Conservation (phyloP, 2,329 filamentous ascomycete genomes). For the Cordyceps tenuipes region DNA sequence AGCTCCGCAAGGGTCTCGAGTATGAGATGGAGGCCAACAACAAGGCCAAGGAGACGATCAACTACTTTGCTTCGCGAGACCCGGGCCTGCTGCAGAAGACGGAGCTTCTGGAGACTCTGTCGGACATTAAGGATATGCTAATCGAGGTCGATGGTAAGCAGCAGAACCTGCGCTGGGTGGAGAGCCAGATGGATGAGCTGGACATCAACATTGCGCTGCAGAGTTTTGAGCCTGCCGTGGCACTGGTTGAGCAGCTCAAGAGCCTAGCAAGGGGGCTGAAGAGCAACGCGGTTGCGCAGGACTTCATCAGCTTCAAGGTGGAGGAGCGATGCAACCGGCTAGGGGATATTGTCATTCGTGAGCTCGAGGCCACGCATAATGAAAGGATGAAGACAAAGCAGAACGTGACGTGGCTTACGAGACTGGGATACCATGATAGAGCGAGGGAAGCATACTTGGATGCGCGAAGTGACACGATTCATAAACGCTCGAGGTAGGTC, state of each 20-base stretch:
- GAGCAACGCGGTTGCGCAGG: slow-evolving; percentile 78
- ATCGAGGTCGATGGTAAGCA: slow-evolving; percentile 96
- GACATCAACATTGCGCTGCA: slow-evolving; percentile 95
- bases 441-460: slow-evolving; percentile 81
- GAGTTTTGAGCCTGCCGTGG: slow-evolving; percentile 75
- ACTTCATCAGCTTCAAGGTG: slow-evolving; percentile 86
- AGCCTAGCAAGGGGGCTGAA: slow-evolving; percentile 71
- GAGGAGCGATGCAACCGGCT: slow-evolving; percentile 75
- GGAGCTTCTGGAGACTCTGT: slow-evolving; percentile 69
- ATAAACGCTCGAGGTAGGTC: slow-evolving; percentile 69
- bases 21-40: slow-evolving; percentile 83
- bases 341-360: slow-evolving; percentile 66
- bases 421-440: slow-evolving; percentile 82
- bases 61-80: slow-evolving; percentile 75
- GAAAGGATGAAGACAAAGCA: slow-evolving; percentile 69
- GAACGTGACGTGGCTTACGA: slow-evolving; percentile 75
- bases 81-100: slow-evolving; percentile 69
- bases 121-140: slow-evolving; percentile 75
- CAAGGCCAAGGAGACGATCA: slow-evolving; percentile 75
- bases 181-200: slow-evolving; percentile 88
- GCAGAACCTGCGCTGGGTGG: slow-evolving; percentile 92
- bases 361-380: slow-evolving; percentile 69
- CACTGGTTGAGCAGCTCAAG: slow-evolving; percentile 76
- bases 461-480: slow-evolving; percentile 68
- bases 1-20: slow-evolving; percentile 75